Evolutionary conservation across 352 stramenopile species (phyloP), one percentile per base, ranked within the genome.

Genomic region (Pythium biforme): DNA sequence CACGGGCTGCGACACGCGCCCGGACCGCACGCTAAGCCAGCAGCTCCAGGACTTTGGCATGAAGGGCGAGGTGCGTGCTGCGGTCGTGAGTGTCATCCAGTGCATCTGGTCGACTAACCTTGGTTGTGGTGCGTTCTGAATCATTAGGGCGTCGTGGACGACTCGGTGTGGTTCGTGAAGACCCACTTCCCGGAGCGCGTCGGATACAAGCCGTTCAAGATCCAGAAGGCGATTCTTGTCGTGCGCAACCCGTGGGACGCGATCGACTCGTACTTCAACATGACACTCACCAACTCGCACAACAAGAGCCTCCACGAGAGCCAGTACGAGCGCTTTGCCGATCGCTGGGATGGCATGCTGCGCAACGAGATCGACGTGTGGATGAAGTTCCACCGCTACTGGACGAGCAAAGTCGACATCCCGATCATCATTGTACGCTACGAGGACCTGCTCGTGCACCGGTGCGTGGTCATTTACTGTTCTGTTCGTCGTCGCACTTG

Each of bases 191-290:
- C 97, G 0, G 97, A 99, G 74, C 88, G 97, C 23, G 82, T 86
- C n/a, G 97, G 97, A 45, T 97, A 83, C 83, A 88, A 92, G 72
- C 68, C 68, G 20, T 90, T 91, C 68, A 76, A 65, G 39, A 74
- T 76, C 37, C 73, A 91, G 55, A 94, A 94, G 52, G 81, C 83
- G n/a, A 93, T 95, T 58, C 71, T 95, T 15, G 85, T 95, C 10
- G 85, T 95, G 59, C 86, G 97, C 45, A 99, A 99, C 73, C 97
- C 97, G 1, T 99, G 96, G 83, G 97, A 99, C 86, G 92, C 96
- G 25, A 99, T 99, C 73, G 95, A 99, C 63, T 99, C 95, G 49
- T 99, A 99, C 77, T 99, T 98, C 70, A 99, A 99, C 76, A 96
- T 99, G 81, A 96, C 87, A 49, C 76, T 98, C 53, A 98, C 92